Evolutionary conservation across 78 protist species (phyloP).

Genomic region (Isochrysis galbana): DNA sequence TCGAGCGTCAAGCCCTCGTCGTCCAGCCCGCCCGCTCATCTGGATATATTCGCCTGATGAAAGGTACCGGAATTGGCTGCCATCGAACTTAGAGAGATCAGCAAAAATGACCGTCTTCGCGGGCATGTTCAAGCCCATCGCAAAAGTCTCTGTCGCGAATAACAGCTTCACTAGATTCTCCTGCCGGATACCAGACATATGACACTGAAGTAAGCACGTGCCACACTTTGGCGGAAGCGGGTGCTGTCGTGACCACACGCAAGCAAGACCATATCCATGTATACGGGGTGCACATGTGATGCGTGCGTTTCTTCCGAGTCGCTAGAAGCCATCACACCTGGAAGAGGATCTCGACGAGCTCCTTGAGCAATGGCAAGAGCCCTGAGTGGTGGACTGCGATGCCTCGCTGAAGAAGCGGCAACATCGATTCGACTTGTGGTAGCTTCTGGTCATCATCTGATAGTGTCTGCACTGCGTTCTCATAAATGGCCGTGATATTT

Average conservation of each 20-base stretch:
- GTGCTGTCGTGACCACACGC: no score
- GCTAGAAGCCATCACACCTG: no score
- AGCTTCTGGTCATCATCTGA: conserved; percentile 62
- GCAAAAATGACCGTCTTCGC: conserved; percentile 86
- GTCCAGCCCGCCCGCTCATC: conserved; percentile 87
- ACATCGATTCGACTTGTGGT: conserved; percentile 43
- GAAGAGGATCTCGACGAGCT: conserved; percentile 74
- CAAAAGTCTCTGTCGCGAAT: conserved; percentile 84
- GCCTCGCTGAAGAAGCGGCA: conserved; percentile 57
- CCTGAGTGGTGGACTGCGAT: conserved; percentile 81
- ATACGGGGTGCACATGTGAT: no score
- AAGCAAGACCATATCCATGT: no score
- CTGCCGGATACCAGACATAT: background rate
- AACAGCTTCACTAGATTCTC: conserved; percentile 33
- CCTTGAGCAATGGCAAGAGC: conserved; percentile 73
- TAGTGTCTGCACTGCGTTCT: conserved; percentile 69
- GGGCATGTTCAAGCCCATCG: conserved; percentile 90
- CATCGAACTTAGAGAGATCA: conserved; percentile 69
- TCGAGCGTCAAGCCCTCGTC: conserved; percentile 79
- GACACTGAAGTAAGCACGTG: no score
- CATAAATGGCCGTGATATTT: conserved; percentile 28
- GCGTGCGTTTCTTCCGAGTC: conserved; percentile 26
- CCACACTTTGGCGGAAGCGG: no score
- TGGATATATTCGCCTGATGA: conserved; percentile 87
- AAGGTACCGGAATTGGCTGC: conserved; percentile 44